Conservation (phyloP, 768 basidiomycete genomes). For the Wakefieldia striispora region DNA sequence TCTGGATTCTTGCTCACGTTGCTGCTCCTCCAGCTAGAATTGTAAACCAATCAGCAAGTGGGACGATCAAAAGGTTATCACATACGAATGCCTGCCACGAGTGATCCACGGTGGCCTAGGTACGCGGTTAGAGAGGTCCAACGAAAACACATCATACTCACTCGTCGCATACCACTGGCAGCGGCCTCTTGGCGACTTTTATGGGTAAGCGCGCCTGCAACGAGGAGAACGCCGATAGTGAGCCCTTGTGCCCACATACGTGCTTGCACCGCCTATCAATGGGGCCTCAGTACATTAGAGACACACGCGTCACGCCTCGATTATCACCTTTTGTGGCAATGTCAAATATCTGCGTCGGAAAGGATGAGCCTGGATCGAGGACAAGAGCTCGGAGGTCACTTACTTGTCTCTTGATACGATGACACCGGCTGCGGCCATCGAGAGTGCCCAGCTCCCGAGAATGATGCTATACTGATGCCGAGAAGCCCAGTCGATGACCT, state of each 20-base stretch:
- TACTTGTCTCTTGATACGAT: slow-evolving; percentile 65
- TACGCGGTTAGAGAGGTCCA: neutral
- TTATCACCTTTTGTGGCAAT: slow-evolving; percentile 28
- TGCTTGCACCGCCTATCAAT: slow-evolving; percentile 67
- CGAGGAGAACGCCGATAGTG: slow-evolving; percentile 72
- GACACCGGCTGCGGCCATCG: slow-evolving; percentile 60
- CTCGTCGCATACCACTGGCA: slow-evolving; percentile 15
- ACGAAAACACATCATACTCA: slow-evolving; percentile 2
- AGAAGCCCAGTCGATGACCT: slow-evolving; percentile 58
- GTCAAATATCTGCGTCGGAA: slow-evolving; percentile 20
- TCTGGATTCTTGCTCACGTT: slow-evolving; percentile 21
- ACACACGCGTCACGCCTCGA: too few species aligned
- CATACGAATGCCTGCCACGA: slow-evolving; percentile 31
- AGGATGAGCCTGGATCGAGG: neutral
- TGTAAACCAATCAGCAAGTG: neutral
- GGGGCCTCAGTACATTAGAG: slow-evolving; percentile 25
- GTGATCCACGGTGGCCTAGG: slow-evolving; percentile 23
- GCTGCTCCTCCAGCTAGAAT: slow-evolving; percentile 28
- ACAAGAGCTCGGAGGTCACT: slow-evolving; percentile 25
- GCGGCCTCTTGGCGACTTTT: slow-evolving; percentile 42
- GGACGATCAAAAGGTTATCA: neutral
- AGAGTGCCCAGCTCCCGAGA: slow-evolving; percentile 70
- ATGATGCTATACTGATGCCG: slow-evolving; percentile 75
- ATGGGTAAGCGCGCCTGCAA: slow-evolving; percentile 65
- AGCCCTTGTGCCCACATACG: slow-evolving; percentile 89